Conservation (phyloP, 1,284 basidiomycete species). For the Omphalotus olearius region DNA sequence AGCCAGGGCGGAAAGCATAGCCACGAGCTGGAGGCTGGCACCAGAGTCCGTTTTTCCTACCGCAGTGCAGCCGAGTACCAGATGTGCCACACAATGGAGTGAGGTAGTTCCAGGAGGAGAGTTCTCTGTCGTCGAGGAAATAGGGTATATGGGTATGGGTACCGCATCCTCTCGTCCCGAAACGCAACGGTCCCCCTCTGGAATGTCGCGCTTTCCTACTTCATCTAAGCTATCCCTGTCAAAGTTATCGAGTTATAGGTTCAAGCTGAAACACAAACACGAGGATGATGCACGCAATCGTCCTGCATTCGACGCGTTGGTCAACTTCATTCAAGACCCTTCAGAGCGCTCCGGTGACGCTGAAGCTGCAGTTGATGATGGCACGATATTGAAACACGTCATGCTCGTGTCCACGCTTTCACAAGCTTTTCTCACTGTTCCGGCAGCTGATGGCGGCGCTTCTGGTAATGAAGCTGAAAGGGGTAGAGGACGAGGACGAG, state of each 20-base stretch:
- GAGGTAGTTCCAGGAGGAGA: constrained; percentile 5
- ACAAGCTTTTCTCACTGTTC: too few species aligned
- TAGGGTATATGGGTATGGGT: background rate
- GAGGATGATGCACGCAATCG: background rate
- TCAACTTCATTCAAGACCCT: background rate
- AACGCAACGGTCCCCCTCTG: background rate
- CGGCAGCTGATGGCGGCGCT: too few species aligned
- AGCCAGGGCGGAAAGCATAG: constrained; percentile 1
- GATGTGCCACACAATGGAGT: too few species aligned
- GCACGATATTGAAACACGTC: too few species aligned
- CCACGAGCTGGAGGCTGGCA: constrained; percentile 1
- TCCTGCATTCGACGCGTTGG: constrained; percentile 2
- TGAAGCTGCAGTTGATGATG: too few species aligned
- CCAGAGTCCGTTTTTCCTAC: background rate
- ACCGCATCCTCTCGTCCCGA: background rate
- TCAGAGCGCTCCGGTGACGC: too few species aligned
- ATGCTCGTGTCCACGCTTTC: too few species aligned
- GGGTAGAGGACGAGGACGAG: too few species aligned
- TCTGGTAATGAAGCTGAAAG: too few species aligned
- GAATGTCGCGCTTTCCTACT: background rate
- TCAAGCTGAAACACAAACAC: too few species aligned
- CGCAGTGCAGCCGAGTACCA: background rate
- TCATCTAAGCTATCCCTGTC: too few species aligned
- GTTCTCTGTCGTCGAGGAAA: constrained; percentile 4
- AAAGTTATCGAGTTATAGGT: too few species aligned